A percentile compares a stretch with the other conserved stretches of the same genome.
Evolutionary conservation across 495 filamentous ascomycete genomes (phyloP).

Genomic region (Cairneyella variabilis): DNA sequence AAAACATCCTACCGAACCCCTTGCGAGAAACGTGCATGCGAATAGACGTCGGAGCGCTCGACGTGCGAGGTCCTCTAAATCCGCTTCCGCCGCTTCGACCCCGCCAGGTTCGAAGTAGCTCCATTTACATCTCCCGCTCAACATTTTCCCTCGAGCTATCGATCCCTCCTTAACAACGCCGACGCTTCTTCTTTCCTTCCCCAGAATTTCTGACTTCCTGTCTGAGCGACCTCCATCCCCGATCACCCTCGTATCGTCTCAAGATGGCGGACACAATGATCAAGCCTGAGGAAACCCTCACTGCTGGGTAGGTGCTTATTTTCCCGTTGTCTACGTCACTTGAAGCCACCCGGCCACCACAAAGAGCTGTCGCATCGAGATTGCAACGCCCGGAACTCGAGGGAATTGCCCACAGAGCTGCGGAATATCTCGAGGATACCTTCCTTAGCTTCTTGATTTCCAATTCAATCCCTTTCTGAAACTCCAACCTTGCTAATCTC

Average conservation of each 20-base stretch:
- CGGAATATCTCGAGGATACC: neutral
- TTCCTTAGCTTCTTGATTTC: neutral
- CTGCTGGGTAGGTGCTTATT: conserved; percentile 58
- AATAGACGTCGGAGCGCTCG: neutral
- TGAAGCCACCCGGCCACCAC: neutral
- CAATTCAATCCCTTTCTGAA: conserved; percentile 10
- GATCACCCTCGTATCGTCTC: neutral
- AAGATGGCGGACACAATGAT: conserved; percentile 63
- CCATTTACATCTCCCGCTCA: conserved; percentile 2
- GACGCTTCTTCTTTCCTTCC: neutral
- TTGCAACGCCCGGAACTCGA: neutral
- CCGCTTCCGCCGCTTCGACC: conserved; percentile 13
- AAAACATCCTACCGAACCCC: neutral
- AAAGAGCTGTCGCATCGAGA: conserved; percentile 12
- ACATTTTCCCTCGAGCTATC: conserved; percentile 14
- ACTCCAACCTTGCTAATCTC: conserved; percentile 17
- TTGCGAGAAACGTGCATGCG: conserved; percentile 8
- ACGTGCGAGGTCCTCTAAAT: neutral
- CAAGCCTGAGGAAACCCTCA: conserved; percentile 54
- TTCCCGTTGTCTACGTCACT: conserved; percentile 31
- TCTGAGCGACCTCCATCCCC: neutral
- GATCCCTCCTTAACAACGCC: neutral
- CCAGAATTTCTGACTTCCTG: neutral
- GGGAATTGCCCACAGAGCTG: conserved; percentile 9
- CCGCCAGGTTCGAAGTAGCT: conserved; percentile 17